Conservation (phyloP, 352 stramenopile species). For the Phytophthora megakarya region DNA sequence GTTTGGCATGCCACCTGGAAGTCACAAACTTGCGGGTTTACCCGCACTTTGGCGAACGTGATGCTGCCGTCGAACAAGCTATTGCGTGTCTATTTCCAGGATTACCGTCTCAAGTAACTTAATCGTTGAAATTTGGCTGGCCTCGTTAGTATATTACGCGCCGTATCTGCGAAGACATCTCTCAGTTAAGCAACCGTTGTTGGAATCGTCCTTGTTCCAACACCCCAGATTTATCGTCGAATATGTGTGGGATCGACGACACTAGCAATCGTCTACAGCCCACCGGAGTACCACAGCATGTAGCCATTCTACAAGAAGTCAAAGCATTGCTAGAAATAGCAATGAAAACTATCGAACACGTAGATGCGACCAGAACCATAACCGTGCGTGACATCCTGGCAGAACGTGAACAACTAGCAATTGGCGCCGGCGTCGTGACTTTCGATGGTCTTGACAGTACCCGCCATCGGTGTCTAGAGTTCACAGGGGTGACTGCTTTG, state of each 20-base stretch:
- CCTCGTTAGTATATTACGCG: slow-evolving; percentile 13
- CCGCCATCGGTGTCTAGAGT: slow-evolving; percentile 1
- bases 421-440: slow-evolving; percentile 17
- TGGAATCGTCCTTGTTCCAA: slow-evolving; percentile 15
- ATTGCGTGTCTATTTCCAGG: slow-evolving; percentile 14
- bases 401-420: slow-evolving; percentile 16
- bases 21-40: no score
- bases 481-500: neutral
- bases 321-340: slow-evolving; percentile 3
- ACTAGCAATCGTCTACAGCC: slow-evolving; percentile 4
- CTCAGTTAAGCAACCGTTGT: neutral
- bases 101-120: neutral
- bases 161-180: slow-evolving; percentile 3
- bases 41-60: no score
- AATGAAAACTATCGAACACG: slow-evolving; percentile 3
- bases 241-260: slow-evolving; percentile 1
- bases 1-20: no score
- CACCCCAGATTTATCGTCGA: neutral
- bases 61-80: no score
- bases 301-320: slow-evolving; percentile 16
- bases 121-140: slow-evolving; percentile 18
- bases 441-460: slow-evolving; percentile 9
- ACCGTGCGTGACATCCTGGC: slow-evolving; percentile 12
- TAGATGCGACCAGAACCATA: neutral
- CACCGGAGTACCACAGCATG: slow-evolving; percentile 17